A percentile compares a stretch with the other conserved stretches of the same genome.
Conservation (phyloP, 306 rosid species). For the Cucumis hystrix region DNA sequence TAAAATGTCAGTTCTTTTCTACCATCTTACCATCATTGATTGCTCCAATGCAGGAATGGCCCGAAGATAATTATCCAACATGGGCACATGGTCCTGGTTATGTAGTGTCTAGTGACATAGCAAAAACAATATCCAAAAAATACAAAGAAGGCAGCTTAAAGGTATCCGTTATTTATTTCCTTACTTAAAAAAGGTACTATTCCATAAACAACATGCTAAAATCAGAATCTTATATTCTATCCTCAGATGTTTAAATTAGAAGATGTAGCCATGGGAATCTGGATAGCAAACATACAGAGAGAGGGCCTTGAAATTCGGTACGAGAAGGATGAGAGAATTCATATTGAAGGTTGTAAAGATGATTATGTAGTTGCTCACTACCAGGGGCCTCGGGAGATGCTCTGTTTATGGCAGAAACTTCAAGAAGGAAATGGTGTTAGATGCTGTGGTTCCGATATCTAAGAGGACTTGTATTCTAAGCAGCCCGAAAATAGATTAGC, state of each 20-base stretch:
- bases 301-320: slow-evolving; percentile 53
- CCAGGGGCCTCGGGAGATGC: slow-evolving; percentile 95
- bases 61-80: slow-evolving; percentile 66
- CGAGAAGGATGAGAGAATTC: slow-evolving; percentile 50
- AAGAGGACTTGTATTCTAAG: background rate
- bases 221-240: background rate
- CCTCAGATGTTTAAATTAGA: slow-evolving; percentile 93
- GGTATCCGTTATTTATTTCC: slow-evolving; percentile 16
- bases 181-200: background rate
- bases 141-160: slow-evolving; percentile 56
- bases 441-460: slow-evolving; percentile 50
- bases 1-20: background rate
- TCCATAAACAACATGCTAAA: background rate
- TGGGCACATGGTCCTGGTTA: slow-evolving; percentile 99
- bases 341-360: slow-evolving; percentile 70
- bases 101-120: slow-evolving; percentile 76
- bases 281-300: slow-evolving; percentile 79
- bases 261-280: slow-evolving; percentile 99
- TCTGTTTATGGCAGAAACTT: slow-evolving; percentile 91
- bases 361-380: slow-evolving; percentile 93
- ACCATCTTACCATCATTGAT: slow-evolving; percentile 11
- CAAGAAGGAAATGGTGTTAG: slow-evolving; percentile 46
- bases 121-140: slow-evolving; percentile 45
- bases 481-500: background rate
- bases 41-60: slow-evolving; percentile 70